Percentiles rank a stretch among this genome's conserved stretches.
Conservation (phyloP, 805 yeast genomes). For the Teunomyces atbi region DNA sequence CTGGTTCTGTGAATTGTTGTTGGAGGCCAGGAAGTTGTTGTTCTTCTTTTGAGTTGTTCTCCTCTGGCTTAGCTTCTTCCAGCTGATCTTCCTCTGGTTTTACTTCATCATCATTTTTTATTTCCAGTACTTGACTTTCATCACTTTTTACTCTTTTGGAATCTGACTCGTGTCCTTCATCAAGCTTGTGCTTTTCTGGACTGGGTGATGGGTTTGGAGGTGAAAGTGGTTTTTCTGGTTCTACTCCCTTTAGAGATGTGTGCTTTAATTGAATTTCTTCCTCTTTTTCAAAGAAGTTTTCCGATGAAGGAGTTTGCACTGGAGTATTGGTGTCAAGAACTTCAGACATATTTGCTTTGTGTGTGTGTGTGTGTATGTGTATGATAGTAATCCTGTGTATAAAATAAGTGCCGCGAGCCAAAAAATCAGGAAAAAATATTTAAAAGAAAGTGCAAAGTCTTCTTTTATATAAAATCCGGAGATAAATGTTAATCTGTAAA, state of each 20-base stretch:
- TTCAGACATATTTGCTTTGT: constrained; percentile 24
- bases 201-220: constrained; percentile 48
- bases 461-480: constrained; percentile 6
- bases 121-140: constrained; percentile 7
- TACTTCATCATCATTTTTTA: constrained; percentile 7
- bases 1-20: constrained; percentile 44
- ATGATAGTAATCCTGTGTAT: not conserved
- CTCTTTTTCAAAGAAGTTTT: constrained; percentile 10
- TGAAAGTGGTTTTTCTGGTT: constrained; percentile 39
- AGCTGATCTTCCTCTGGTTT: constrained; percentile 4
- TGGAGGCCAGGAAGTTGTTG: constrained; percentile 7
- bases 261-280: not conserved
- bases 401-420: constrained; percentile 5
- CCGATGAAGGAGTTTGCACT: constrained; percentile 40
- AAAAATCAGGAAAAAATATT: constrained; percentile 1
- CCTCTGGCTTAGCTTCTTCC: not conserved
- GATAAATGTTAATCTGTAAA: constrained; percentile 1
- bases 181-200: constrained; percentile 34
- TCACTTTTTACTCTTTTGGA: constrained; percentile 21
- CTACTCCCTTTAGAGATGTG: constrained; percentile 7
- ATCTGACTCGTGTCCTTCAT: constrained; percentile 21
- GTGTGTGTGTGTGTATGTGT: not conserved
- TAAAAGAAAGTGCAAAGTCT: constrained; percentile 8
- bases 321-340: constrained; percentile 34
- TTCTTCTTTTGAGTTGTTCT: not conserved